Percentiles rank a stretch among this genome's conserved stretches.
Conservation (phyloP, 2,329 filamentous ascomycete genomes). For the Leptographium lundbergii region DNA sequence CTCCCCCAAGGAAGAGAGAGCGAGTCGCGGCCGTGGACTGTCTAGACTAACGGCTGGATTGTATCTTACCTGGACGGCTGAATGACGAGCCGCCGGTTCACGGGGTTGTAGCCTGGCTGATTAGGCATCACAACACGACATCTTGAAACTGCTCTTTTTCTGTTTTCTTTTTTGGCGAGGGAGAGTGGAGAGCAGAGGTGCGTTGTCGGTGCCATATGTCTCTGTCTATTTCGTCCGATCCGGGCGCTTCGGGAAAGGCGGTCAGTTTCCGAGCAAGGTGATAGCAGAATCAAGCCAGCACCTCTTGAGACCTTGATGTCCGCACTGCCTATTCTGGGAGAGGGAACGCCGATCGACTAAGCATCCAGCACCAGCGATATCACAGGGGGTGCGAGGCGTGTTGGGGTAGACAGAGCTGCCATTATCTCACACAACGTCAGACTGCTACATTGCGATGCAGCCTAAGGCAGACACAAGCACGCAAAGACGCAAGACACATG, state of each 20-base stretch:
- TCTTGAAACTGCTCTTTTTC: background rate
- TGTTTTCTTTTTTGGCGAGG: background rate
- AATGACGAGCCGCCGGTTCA: background rate
- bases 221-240: background rate
- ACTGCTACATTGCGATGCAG: background rate
- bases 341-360: background rate
- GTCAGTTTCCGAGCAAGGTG: background rate
- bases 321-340: background rate
- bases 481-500: background rate
- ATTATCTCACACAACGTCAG: background rate
- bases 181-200: background rate
- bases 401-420: background rate
- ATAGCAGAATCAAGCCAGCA: background rate
- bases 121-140: background rate
- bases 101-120: background rate
- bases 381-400: too few relatives aligned
- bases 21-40: background rate
- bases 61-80: background rate
- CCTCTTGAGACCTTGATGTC: background rate
- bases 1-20: background rate
- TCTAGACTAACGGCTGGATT: background rate
- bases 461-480: background rate
- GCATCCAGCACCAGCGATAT: background rate
- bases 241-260: background rate
- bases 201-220: background rate